Conservation (phyloP, 2,329 filamentous ascomycete genomes). For the Catunica adiposa region DNA sequence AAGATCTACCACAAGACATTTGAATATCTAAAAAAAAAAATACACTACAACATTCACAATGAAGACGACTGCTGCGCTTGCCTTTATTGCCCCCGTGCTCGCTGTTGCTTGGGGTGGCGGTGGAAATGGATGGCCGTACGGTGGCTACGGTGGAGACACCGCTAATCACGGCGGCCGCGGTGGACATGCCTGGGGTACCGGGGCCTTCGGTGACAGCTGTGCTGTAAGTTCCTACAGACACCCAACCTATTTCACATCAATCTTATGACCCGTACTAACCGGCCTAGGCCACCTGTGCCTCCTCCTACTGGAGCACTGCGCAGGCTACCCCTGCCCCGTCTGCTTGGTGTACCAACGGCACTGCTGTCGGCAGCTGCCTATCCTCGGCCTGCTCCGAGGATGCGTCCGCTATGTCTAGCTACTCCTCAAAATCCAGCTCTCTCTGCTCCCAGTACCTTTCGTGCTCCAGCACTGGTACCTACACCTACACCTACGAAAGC, state of each 20-base stretch:
- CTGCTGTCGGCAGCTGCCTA: constrained; percentile 16
- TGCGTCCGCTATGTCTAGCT: constrained; percentile 15
- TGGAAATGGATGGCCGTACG: constrained; percentile 11
- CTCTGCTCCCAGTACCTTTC: constrained; percentile 16
- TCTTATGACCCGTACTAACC: neutral
- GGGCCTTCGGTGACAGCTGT: constrained; percentile 6
- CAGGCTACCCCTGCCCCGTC: constrained; percentile 17
- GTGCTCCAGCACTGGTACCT: constrained; percentile 17
- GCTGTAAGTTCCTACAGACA: constrained; percentile 14
- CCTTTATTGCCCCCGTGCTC: constrained; percentile 9
- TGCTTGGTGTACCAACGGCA: constrained; percentile 15
- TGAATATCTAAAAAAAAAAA: too few species aligned
- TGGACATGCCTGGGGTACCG: constrained; percentile 4
- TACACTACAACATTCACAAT: neutral
- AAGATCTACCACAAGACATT: too few species aligned
- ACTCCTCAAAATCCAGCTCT: constrained; percentile 16
- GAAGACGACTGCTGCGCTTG: constrained; percentile 8
- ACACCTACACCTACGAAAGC: constrained; percentile 17
- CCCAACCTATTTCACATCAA: neutral
- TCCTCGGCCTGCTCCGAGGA: constrained; percentile 16
- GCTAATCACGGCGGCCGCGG: neutral
- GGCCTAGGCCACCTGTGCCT: constrained; percentile 15
- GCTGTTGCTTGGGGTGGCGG: constrained; percentile 10
- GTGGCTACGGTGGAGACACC: constrained; percentile 5
- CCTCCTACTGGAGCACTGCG: constrained; percentile 18